phyloP scores from a whole-genome alignment of 805 yeast genomes.

The Cyberlindnera suaveolens region DNA sequence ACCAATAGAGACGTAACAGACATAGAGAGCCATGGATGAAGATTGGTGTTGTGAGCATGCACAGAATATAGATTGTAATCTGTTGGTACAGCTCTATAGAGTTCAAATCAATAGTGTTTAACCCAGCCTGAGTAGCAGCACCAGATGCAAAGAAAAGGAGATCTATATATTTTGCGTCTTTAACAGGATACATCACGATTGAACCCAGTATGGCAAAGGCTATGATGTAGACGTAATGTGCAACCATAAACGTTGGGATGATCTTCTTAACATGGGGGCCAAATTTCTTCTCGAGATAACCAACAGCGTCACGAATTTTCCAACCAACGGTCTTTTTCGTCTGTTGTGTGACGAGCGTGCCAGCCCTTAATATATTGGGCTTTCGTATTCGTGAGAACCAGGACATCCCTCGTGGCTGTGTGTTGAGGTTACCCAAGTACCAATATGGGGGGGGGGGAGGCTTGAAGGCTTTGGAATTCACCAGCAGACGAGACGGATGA shows the following conservation, averaged over 20 bases:
- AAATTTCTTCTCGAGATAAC: slow-evolving; percentile 22
- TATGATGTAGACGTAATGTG: slow-evolving; percentile 69
- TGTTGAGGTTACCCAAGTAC: too few relatives aligned
- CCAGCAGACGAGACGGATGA: too few relatives aligned
- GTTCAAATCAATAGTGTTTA: slow-evolving; percentile 73
- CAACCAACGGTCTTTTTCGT: slow-evolving; percentile 34
- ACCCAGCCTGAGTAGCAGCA: slow-evolving; percentile 85
- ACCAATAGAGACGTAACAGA: slow-evolving; percentile 79
- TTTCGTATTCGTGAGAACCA: neutral
- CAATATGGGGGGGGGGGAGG: too few relatives aligned
- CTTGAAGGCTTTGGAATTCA: too few relatives aligned
- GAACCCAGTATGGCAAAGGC: slow-evolving; percentile 59
- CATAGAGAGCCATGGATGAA: slow-evolving; percentile 77
- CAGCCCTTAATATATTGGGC: neutral
- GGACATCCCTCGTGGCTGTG: neutral
- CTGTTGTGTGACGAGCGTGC: slow-evolving; percentile 5
- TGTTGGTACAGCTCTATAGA: slow-evolving; percentile 71
- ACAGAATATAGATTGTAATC: slow-evolving; percentile 53
- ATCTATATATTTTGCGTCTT: slow-evolving; percentile 65
- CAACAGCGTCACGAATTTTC: slow-evolving; percentile 32
- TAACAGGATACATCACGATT: slow-evolving; percentile 69
- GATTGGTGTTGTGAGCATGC: slow-evolving; percentile 78
- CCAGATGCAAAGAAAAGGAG: slow-evolving; percentile 72
- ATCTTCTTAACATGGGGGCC: slow-evolving; percentile 33
- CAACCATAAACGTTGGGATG: slow-evolving; percentile 44